phyloP scores from a whole-genome alignment of 129 eudicot species.

The Helianthus annuus region HanXRQr2.0-SUNRISE NC_035448.2:53459837-53460336 shows the following conservation, averaged over 20 bases:
- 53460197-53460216: constrained; percentile 25
- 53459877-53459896: constrained; percentile 25
- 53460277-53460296: constrained; percentile 7
- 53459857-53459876: constrained; percentile 38
- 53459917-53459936: too few relatives aligned
- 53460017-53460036: too few relatives aligned
- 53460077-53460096: constrained; percentile 41
- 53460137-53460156: constrained; percentile 15
- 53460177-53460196: constrained; percentile 35
- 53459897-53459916: too few relatives aligned
- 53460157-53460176: neutral
- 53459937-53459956: too few relatives aligned
- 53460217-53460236: constrained; percentile 28
- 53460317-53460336: constrained; percentile 29
- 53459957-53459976: too few relatives aligned
- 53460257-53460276: constrained; percentile 6
- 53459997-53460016: too few relatives aligned
- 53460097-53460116: constrained; percentile 24
- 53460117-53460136: constrained; percentile 12
- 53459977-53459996: too few relatives aligned
- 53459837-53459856: constrained; percentile 21
- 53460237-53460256: constrained; percentile 32
- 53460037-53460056: constrained; percentile 3
- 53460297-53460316: constrained; percentile 25
- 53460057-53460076: constrained; percentile 20